A percentile compares a stretch with the other conserved stretches of the same genome.
Evolutionary conservation across 176 grass and related monocot genomes (phyloP).

Genomic region (Cymbopogon citratus): DNA sequence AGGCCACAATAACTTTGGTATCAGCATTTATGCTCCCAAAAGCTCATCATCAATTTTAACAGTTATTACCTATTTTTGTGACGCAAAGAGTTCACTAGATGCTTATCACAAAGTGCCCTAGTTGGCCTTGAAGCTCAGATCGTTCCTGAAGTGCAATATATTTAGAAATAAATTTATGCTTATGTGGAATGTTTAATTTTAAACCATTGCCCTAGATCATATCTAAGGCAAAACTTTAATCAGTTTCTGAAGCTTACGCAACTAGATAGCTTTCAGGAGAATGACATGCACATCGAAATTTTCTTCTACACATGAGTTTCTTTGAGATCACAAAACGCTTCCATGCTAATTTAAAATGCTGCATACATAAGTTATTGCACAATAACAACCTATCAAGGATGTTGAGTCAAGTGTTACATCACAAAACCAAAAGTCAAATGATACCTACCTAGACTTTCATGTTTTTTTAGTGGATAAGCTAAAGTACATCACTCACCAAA

Average conservation of each 20-base stretch:
- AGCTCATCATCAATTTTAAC: slow-evolving; percentile 6
- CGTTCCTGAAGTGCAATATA: not conserved
- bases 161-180: not conserved
- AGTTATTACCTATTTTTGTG: not conserved
- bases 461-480: slow-evolving; percentile 21
- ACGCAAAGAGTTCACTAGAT: slow-evolving; percentile 8
- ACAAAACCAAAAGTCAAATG: slow-evolving; percentile 34
- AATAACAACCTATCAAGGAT: not conserved
- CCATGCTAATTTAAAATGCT: not conserved
- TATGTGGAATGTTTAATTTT: not conserved
- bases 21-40: slow-evolving; percentile 25
- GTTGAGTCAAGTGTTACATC: slow-evolving; percentile 6
- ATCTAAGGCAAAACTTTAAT: not conserved
- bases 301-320: not conserved
- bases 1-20: not conserved
- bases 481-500: slow-evolving; percentile 13
- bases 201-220: not conserved
- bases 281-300: not conserved
- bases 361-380: not conserved
- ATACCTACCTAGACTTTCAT: slow-evolving; percentile 20
- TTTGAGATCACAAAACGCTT: slow-evolving; percentile 8
- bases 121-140: not conserved
- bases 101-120: not conserved
- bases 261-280: not conserved
- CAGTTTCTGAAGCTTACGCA: slow-evolving; percentile 3